Base-by-base conservation (phyloP, 225 moss, liverwort and hornwort species). In the Pseudoscleropodium purum region DNA sequence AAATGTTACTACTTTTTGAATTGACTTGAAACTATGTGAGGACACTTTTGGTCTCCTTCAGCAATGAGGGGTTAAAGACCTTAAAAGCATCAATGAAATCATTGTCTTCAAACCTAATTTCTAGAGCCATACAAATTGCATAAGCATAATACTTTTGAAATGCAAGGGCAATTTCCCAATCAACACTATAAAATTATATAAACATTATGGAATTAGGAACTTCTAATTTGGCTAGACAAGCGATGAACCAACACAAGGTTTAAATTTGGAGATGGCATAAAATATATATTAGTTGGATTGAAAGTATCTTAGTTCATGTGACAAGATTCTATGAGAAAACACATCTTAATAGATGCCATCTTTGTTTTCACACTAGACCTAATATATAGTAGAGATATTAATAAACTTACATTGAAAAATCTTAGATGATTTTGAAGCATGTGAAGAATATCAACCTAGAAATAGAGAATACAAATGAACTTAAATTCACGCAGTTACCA, bases 241-340 rank as follows among this genome's bases (percentile, higher is more conserved):
- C 1, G 0, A 25, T 14, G 5, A 3, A n/a, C 65, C 8, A 31
- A 2, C 0, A 16, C 0, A 7, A 0, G 14, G 14, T 4, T 2
- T 2, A 39, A 39, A 39, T 39, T 39, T 8, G 2, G n/a, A 0
- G 4, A n/a, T 21, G 69, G 13, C 4, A n/a, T n/a, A 7, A 24
- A n/a, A 69, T 10, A 67, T 11, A 2, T 37, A 18, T 9, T 11
- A 36, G 20, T 67, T 36, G 11, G 6, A 67, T 67, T 36, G 36
- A n/a, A n/a, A 17, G 23, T n/a, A 20, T n/a, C 4, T 0, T 68
- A 11, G 20, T 37, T 31, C 10, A 66, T 34, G 9, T 18, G 2
- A 66, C 2, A 34, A 18, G 11, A 37, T 16, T 67, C 11, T 17
- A 37, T 6, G 20, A 36, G 19, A 37, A 65, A 67, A 20, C 6